Percentiles rank a stretch among this genome's conserved stretches.
phyloP scores from a whole-genome alignment of 1,284 basidiomycete species.

The Schizophyllum commune region DNA sequence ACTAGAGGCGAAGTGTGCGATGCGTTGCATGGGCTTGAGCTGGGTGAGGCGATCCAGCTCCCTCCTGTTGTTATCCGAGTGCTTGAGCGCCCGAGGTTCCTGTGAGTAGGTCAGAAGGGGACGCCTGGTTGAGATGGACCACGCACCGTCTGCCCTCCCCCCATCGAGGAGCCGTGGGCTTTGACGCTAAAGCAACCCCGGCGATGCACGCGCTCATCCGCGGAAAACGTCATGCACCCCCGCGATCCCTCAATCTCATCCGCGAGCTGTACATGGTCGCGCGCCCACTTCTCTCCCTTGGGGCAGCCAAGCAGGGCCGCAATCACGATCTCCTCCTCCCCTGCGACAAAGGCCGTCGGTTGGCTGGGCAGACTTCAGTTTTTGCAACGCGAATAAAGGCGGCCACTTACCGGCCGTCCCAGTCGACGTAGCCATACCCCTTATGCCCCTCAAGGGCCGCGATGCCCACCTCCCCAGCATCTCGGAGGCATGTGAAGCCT shows the following conservation, averaged over 20 bases:
- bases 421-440: neutral
- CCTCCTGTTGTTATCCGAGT: neutral
- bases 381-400: neutral
- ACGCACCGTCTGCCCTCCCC: neutral
- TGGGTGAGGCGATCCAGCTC: neutral
- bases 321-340: neutral
- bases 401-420: constrained; percentile 1
- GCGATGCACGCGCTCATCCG: neutral
- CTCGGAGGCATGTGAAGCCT: neutral
- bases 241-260: neutral
- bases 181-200: constrained; percentile 2
- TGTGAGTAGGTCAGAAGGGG: neutral
- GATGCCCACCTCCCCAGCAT: neutral
- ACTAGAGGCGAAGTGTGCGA: neutral
- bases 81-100: neutral
- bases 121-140: no score
- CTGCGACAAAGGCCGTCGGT: neutral
- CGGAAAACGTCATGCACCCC: neutral
- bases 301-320: constrained; percentile 2
- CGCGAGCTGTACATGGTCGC: neutral
- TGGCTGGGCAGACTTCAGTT: neutral
- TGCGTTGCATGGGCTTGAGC: neutral
- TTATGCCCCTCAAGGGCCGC: neutral
- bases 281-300: neutral
- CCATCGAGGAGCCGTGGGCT: neutral